Base-by-base conservation (phyloP, 768 basidiomycete species). In the Psilocybe subaeruginosa region DNA sequence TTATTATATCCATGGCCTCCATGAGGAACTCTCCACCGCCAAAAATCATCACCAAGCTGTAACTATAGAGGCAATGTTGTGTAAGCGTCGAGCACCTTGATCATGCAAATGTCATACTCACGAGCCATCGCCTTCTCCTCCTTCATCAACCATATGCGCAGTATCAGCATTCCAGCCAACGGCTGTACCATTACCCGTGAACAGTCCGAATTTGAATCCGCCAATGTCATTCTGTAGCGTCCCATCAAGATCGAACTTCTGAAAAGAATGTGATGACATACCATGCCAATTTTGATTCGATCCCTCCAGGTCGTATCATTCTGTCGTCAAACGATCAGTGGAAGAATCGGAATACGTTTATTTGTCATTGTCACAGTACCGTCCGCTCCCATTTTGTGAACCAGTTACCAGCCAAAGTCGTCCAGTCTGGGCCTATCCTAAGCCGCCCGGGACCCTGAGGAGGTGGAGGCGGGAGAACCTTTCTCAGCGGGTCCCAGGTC, bases 371-470 rank as follows among this genome's bases (percentile, higher is more conserved):
- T 31, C 8, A 6, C 65, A 71, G 45, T 55, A 78, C 75, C 30
- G 74, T 78, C 17, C 77, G 64, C 52, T 78, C 76, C 75, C 75
- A 77, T 57, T 78, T 76, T 16, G 73, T 74, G 53, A 77, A 78
- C 77, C 77, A 77, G 52, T 76, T 77, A 2, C 76, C 76, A 1
- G 74, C 77, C 35, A 78, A 56, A 0, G 77, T 71, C 0, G 72
- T 74, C 76, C 77, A 78, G 59, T 77, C 77, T 1, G 77, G 77
- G 4, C 77, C 77, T 58, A 74, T 77, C 23, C 76, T 64, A 19
- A 77, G 68, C 9, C 75, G 59, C 30, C 77, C 77, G 33, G 74
- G 74, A 2, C 74, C 77, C 23, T 66, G 66, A 3, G 75, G 74
- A n/a, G 71, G 72, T 3, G 76, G 73, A 11, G 76, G 74, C 27